These are phyloP conservation scores for Didymella pinodella DNA, from an alignment of 2,329 filamentous ascomycete species.

Conservation along the genomic window DNA sequence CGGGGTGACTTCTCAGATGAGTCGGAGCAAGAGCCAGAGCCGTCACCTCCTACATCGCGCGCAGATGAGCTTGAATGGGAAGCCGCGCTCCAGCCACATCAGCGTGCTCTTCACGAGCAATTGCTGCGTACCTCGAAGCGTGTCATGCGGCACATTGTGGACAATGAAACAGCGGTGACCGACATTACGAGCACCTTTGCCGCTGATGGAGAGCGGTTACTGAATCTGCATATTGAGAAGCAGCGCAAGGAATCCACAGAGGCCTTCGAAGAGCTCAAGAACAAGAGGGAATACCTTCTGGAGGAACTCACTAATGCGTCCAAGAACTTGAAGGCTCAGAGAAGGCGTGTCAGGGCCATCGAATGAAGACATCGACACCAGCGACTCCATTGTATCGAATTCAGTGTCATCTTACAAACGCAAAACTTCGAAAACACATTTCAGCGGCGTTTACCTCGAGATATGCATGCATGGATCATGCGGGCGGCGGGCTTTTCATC, in stretches of 20 bases:
- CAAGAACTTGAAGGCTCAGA: constrained; percentile 21
- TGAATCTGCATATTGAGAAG: constrained; percentile 53
- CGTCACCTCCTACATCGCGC: constrained; percentile 30
- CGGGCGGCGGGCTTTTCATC: background rate
- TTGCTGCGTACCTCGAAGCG: constrained; percentile 53
- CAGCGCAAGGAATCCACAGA: constrained; percentile 51
- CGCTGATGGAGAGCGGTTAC: constrained; percentile 53
- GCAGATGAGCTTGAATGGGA: constrained; percentile 51
- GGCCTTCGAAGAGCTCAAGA: constrained; percentile 31
- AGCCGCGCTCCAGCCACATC: constrained; percentile 49
- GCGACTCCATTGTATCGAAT: background rate
- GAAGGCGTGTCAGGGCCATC: constrained; percentile 9
- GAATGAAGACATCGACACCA: background rate
- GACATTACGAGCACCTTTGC: constrained; percentile 56
- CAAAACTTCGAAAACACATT: background rate
- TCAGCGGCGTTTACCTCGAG: background rate
- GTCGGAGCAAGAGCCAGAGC: constrained; percentile 26
- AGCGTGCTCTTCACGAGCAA: constrained; percentile 50
- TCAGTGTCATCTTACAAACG: background rate
- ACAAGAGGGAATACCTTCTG: constrained; percentile 34
- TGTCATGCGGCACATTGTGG: constrained; percentile 56
- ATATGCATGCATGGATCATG: background rate
- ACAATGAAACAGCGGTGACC: constrained; percentile 56
- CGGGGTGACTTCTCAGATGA: constrained; percentile 42
- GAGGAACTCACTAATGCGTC: constrained; percentile 27